Evolutionary conservation across 345 rosid species (phyloP).

Genomic region (Pistacia atlantica): DNA sequence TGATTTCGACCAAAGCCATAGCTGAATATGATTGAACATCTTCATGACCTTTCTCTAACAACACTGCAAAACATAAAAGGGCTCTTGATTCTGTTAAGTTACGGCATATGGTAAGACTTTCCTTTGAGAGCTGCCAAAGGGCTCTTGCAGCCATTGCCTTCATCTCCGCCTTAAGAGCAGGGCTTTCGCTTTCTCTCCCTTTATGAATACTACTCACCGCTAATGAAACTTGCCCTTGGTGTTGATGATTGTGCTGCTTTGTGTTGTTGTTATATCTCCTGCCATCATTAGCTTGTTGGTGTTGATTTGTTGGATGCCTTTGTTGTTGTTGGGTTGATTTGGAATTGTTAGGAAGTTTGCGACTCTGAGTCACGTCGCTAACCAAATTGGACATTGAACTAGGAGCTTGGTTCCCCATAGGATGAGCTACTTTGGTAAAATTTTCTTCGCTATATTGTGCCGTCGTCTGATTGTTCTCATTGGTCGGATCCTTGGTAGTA

Average conservation of each 20-base stretch:
- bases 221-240: constrained; percentile 38
- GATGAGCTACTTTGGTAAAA: constrained; percentile 33
- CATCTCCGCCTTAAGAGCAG: constrained; percentile 64
- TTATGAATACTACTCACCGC: constrained; percentile 54
- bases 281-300: constrained; percentile 21
- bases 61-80: constrained; percentile 60
- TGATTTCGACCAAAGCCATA: constrained; percentile 77
- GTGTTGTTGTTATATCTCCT: constrained; percentile 16
- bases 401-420: constrained; percentile 44
- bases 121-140: constrained; percentile 66
- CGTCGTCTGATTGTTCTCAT: neutral
- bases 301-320: constrained; percentile 15
- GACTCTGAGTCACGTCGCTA: constrained; percentile 37
- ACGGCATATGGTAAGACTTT: constrained; percentile 56
- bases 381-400: constrained; percentile 54
- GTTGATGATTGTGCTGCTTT: constrained; percentile 12
- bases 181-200: constrained; percentile 61
- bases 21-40: constrained; percentile 68
- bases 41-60: constrained; percentile 64
- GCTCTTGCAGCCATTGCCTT: constrained; percentile 84
- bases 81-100: constrained; percentile 78
- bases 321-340: constrained; percentile 19
- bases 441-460: constrained; percentile 25
- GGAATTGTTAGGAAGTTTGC: constrained; percentile 18
- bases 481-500: constrained; percentile 3